Conservation (phyloP, 148 eudicot species). For the Arbutus unedo region DNA sequence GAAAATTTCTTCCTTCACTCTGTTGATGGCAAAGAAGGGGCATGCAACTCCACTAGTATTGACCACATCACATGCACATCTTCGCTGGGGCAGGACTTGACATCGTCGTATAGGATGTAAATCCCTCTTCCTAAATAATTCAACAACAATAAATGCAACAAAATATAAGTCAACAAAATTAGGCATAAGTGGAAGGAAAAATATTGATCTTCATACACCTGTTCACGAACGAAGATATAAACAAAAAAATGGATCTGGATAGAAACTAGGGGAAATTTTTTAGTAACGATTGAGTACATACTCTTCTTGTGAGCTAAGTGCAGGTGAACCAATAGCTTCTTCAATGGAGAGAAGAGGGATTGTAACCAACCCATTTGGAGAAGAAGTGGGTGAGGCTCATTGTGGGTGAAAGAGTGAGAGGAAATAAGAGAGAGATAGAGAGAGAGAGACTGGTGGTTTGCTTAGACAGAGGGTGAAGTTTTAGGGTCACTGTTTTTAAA, state of each 20-base stretch:
- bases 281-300: conserved; percentile 26
- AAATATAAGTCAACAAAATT: neutral
- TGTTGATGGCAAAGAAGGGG: conserved; percentile 34
- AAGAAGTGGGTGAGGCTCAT: conserved; percentile 41
- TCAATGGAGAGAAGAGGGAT: conserved; percentile 82
- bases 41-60: conserved; percentile 66
- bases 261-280: neutral
- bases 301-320: conserved; percentile 60
- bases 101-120: conserved; percentile 79
- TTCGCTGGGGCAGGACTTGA: conserved; percentile 76
- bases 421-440: conserved; percentile 20
- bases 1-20: conserved; percentile 33
- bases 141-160: neutral
- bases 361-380: conserved; percentile 89
- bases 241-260: neutral
- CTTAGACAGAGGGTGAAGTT: conserved; percentile 78
- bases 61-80: conserved; percentile 91
- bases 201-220: neutral
- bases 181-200: neutral
- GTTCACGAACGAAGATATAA: neutral
- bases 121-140: conserved; percentile 61
- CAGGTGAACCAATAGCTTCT: conserved; percentile 71
- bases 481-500: conserved; percentile 10
- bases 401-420: conserved; percentile 31
- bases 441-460: conserved; percentile 37